Evolutionary conservation across 208 protist species (phyloP), one percentile per base, ranked within the genome.

Genomic region (Angomonas ambiguus): DNA sequence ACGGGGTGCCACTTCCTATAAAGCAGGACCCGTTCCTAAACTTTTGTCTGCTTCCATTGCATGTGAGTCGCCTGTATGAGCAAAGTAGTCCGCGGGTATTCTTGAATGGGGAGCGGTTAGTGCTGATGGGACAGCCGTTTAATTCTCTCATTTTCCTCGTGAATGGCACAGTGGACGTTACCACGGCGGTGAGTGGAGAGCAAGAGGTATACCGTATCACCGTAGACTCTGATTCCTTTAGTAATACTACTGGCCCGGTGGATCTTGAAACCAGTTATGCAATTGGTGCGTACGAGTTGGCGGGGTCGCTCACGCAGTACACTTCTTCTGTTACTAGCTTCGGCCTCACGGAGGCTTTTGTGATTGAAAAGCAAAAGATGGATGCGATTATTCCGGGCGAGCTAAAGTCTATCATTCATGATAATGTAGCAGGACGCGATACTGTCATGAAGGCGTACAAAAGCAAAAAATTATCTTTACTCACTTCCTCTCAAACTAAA

Each of bases 231-330:
- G 42, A 35, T 16, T 0, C 20, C 38, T 1, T 11, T n/a, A 32
- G 30, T 20, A 59, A 22, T 24, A 57, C 11, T 10, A 25, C 49
- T 32, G 35, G 22, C 2, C 18, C 25, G 25, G 5, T 51, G 45
- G 6, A 31, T 24, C 22, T 28, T 16, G 45, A 49, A 18, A 5
- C 5, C 0, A 2, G 28, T 2, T 61, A 22, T 1, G 10, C 41
- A 22, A 70, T 95, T 51, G 89, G 89, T 0, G 86, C 83, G 1
- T 95, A 93, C 59, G 89, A 95, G 55, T 88, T 85, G 33, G 80
- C 80, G 22, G 72, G 76, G 18, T 74, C 61, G 16, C 70, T 85
- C 6, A 66, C 82, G 1, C 83, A 93, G 62, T 92, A 91, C 65
- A 76, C 65, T 0, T 89, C 75, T 51, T 91, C 84, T 0, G 83